Percentiles rank a stretch among this genome's conserved stretches.
Evolutionary conservation across 2,329 filamentous ascomycete species (phyloP).

Genomic region (Trichoderma hamatum): DNA sequence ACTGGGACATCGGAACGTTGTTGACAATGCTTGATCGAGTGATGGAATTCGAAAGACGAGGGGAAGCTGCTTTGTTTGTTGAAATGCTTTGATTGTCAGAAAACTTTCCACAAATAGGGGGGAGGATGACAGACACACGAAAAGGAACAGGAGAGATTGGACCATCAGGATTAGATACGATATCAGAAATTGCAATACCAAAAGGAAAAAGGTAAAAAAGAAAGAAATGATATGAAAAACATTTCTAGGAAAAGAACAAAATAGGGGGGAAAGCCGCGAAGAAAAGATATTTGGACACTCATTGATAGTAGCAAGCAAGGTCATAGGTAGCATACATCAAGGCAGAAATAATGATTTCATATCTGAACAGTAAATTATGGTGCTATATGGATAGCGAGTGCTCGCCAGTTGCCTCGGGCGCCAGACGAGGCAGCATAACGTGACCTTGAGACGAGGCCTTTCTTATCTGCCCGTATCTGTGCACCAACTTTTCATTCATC

Average conservation of each 20-base stretch:
- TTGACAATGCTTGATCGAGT: no score
- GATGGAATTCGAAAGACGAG: no score
- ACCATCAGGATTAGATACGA: not conserved
- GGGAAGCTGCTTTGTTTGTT: no score
- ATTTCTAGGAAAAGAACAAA: rapidly evolving
- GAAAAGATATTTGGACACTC: not conserved
- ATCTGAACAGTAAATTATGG: not conserved
- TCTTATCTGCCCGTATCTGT: not conserved
- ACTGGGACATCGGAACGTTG: no score
- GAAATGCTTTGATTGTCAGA: no score
- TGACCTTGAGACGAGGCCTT: not conserved
- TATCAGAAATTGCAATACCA: not conserved
- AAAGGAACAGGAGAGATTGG: not conserved
- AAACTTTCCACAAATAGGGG: not conserved
- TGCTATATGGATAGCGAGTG: not conserved
- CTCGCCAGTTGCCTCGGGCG: not conserved
- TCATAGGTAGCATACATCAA: not conserved
- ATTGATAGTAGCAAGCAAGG: not conserved
- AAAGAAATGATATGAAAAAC: not conserved
- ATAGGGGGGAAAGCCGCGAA: not conserved
- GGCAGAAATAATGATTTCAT: not conserved
- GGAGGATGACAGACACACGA: not conserved
- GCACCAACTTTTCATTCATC: not conserved
- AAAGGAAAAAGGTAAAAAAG: not conserved
- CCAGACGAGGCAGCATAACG: not conserved